Evolutionary conservation across 345 rosid species (phyloP).

Genomic region (Aquilaria sinensis): DNA sequence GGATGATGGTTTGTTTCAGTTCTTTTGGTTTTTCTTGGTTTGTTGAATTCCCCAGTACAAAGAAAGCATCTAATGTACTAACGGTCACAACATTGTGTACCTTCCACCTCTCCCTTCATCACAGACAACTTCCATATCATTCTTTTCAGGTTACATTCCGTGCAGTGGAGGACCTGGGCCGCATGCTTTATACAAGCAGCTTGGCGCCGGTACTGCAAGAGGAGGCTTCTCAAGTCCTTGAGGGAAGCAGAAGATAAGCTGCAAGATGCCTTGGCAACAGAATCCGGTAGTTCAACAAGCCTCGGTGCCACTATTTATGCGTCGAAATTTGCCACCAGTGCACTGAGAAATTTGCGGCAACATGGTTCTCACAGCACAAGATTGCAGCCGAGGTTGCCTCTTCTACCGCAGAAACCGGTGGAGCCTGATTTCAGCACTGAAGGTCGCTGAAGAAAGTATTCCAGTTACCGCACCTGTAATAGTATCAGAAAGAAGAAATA

Average conservation of each 20-base stretch:
- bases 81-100: no score
- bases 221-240: constrained; percentile 21
- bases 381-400: constrained; percentile 25
- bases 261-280: constrained; percentile 27
- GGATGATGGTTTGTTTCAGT: background rate
- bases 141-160: constrained; percentile 24
- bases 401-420: constrained; percentile 36
- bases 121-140: background rate
- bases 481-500: no score
- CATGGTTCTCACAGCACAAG: constrained; percentile 13
- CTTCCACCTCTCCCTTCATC: no score
- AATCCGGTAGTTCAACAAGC: constrained; percentile 23
- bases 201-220: constrained; percentile 30
- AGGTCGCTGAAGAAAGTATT: background rate
- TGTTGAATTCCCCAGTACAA: no score
- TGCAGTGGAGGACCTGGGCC: constrained; percentile 33
- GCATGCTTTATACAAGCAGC: constrained; percentile 33
- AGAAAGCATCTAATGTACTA: background rate
- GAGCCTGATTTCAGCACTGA: constrained; percentile 30
- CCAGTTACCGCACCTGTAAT: no score
- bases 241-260: constrained; percentile 29
- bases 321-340: constrained; percentile 43
- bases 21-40: background rate
- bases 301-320: constrained; percentile 40
- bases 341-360: constrained; percentile 24